phyloP scores from a whole-genome alignment of 179 eudicot genomes.

The Gypsophila paniculata region DNA sequence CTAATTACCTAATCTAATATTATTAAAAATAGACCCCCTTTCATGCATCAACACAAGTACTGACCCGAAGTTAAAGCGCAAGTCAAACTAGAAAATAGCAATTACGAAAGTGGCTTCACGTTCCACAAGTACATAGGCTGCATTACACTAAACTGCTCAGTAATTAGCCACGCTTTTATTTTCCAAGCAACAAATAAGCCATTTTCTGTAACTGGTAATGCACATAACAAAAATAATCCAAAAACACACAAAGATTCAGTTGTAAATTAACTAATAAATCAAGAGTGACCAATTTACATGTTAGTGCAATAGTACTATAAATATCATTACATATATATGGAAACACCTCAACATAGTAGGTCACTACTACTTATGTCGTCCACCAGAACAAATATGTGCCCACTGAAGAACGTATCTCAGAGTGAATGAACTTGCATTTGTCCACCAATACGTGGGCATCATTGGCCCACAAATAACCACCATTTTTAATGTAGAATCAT shows the following conservation, averaged over 20 bases:
- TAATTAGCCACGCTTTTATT: not conserved
- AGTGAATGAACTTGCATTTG: slow-evolving; percentile 6
- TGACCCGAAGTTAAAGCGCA: not conserved
- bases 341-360: slow-evolving; percentile 1
- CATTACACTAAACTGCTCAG: not conserved
- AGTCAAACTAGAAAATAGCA: not conserved
- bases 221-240: not conserved
- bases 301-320: not conserved
- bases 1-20: not conserved
- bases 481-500: slow-evolving; percentile 11
- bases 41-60: slow-evolving; percentile 1
- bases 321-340: slow-evolving; percentile 4
- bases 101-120: not conserved
- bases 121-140: not conserved
- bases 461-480: not conserved
- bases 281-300: not conserved
- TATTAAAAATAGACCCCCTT: not conserved
- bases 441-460: slow-evolving; percentile 4
- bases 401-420: slow-evolving; percentile 10
- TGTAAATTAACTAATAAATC: not conserved
- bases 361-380: slow-evolving; percentile 14
- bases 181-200: slow-evolving; percentile 3
- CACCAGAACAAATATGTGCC: slow-evolving; percentile 6
- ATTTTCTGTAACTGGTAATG: not conserved
- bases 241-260: not conserved